phyloP scores from a whole-genome alignment of 306 rosid genomes.

The Vachellia pachyceras region DNA sequence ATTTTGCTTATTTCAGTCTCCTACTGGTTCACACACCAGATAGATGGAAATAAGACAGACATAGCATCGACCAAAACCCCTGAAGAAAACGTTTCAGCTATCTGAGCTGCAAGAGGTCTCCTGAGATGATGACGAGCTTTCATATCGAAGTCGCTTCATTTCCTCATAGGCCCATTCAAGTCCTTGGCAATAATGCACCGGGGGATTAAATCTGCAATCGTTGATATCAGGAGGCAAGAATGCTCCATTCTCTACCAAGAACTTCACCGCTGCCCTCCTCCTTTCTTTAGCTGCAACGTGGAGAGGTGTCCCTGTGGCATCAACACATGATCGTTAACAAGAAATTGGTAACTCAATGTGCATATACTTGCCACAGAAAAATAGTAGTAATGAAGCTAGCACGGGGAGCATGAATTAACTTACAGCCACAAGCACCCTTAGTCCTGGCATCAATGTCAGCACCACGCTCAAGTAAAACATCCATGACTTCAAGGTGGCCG shows the following conservation, averaged over 20 bases:
- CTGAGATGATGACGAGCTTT: slow-evolving; percentile 54
- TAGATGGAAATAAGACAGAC: neutral
- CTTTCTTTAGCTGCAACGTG: slow-evolving; percentile 94
- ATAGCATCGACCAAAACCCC: slow-evolving; percentile 19
- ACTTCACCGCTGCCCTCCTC: slow-evolving; percentile 84
- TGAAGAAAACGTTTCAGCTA: slow-evolving; percentile 41
- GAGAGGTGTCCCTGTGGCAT: slow-evolving; percentile 89
- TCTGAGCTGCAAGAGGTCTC: slow-evolving; percentile 81
- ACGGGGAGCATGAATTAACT: slow-evolving; percentile 36
- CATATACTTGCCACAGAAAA: neutral
- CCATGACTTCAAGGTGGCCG: slow-evolving; percentile 91
- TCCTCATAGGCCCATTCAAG: slow-evolving; percentile 99
- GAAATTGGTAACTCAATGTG: neutral
- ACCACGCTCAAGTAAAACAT: slow-evolving; percentile 92
- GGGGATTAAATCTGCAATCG: slow-evolving; percentile 93
- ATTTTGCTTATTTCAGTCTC: slow-evolving; percentile 19
- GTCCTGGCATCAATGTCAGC: slow-evolving; percentile 97
- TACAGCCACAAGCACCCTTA: slow-evolving; percentile 96
- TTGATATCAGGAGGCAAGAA: slow-evolving; percentile 85
- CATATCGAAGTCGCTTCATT: slow-evolving; percentile 69
- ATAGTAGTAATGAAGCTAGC: neutral
- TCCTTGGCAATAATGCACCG: slow-evolving; percentile 90
- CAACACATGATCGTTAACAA: neutral
- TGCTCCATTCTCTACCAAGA: slow-evolving; percentile 89
- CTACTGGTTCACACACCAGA: slow-evolving; percentile 19